These are phyloP conservation scores for Artomyces pyxidatus DNA, from an alignment of 768 basidiomycete genomes.

Conservation along the genomic window DNA sequence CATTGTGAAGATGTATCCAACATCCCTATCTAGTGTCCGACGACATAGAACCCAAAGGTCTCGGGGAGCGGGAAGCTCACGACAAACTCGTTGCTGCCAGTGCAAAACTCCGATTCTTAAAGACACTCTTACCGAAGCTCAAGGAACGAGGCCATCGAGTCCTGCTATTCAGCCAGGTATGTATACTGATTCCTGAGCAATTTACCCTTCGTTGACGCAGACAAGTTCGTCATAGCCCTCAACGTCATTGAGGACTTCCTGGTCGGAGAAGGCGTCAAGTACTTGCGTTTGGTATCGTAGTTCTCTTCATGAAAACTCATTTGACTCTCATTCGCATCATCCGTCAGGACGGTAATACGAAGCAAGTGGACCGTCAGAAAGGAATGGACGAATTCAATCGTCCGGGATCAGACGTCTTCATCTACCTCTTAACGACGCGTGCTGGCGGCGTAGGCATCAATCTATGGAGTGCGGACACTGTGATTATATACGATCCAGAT, in stretches of 20 bases:
- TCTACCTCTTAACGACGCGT: constrained; percentile 87
- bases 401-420: constrained; percentile 77
- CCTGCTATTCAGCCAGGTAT: constrained; percentile 85
- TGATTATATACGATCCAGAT: constrained; percentile 89
- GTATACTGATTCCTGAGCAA: constrained; percentile 10
- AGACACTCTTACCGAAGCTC: constrained; percentile 71
- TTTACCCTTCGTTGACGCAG: constrained; percentile 23
- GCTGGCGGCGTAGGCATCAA: constrained; percentile 45
- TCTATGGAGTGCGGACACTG: constrained; percentile 75
- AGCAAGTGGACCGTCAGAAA: constrained; percentile 79
- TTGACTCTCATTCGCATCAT: constrained; percentile 1
- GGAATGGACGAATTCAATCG: constrained; percentile 94
- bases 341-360: constrained; percentile 79
- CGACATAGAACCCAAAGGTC: constrained; percentile 66
- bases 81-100: constrained; percentile 76
- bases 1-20: constrained; percentile 63
- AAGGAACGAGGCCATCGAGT: constrained; percentile 83
- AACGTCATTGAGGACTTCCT: constrained; percentile 88
- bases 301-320: constrained; percentile 4
- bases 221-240: constrained; percentile 85
- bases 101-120: constrained; percentile 77
- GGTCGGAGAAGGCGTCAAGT: constrained; percentile 70
- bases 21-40: constrained; percentile 84
- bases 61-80: constrained; percentile 55
- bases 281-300: constrained; percentile 63